phyloP scores from a whole-genome alignment of 2,329 filamentous ascomycete genomes.

The Exophiala bonariae region DNA sequence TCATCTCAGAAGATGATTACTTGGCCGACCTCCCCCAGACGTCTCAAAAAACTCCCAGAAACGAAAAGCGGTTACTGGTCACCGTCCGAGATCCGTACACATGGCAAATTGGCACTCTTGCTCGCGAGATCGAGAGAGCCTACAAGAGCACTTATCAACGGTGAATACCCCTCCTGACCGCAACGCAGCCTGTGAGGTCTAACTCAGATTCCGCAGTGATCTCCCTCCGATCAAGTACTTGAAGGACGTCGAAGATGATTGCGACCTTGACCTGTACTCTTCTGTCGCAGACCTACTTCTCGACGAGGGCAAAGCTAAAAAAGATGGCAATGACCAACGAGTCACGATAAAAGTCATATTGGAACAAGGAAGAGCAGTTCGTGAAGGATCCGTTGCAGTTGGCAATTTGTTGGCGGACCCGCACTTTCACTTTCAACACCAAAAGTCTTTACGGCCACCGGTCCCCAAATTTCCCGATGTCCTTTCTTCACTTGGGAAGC shows the following conservation, averaged over 20 bases:
- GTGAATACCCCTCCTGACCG: slow-evolving; percentile 10
- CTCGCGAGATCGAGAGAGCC: slow-evolving; percentile 22
- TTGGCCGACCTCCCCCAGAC: slow-evolving; percentile 11
- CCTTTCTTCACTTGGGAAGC: slow-evolving; percentile 21
- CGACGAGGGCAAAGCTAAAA: slow-evolving; percentile 27
- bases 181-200: not conserved
- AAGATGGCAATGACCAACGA: slow-evolving; percentile 27
- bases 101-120: slow-evolving; percentile 27
- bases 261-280: slow-evolving; percentile 27
- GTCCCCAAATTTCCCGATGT: slow-evolving; percentile 22
- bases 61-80: slow-evolving; percentile 24
- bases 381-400: slow-evolving; percentile 26
- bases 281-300: slow-evolving; percentile 28
- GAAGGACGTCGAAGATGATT: slow-evolving; percentile 28
- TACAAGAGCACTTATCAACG: slow-evolving; percentile 26
- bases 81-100: slow-evolving; percentile 25
- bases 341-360: slow-evolving; percentile 27
- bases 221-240: slow-evolving; percentile 29
- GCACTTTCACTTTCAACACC: slow-evolving; percentile 20
- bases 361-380: slow-evolving; percentile 24
- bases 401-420: slow-evolving; percentile 20
- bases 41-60: slow-evolving; percentile 3
- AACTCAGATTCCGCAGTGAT: slow-evolving; percentile 15
- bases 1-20: slow-evolving; percentile 27
- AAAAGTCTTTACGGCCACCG: slow-evolving; percentile 20